Evolutionary conservation across 257 asterid species (phyloP).

Genomic region (Lavandula angustifolia): DNA sequence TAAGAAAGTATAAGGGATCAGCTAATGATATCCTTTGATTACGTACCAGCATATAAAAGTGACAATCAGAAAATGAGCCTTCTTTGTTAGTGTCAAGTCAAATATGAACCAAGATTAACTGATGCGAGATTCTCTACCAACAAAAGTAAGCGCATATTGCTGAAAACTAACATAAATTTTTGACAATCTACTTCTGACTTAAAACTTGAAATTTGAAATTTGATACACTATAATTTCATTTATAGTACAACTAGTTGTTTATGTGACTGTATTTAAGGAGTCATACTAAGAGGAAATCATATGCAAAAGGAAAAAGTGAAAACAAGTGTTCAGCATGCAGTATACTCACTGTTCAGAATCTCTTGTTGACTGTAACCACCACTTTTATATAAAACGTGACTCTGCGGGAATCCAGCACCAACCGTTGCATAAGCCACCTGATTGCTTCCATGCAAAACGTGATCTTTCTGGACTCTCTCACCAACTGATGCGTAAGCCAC

Average conservation of each 20-base stretch:
- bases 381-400: slow-evolving; percentile 29
- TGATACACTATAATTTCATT: slow-evolving; percentile 3
- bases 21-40: neutral
- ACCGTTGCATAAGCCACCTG: slow-evolving; percentile 29
- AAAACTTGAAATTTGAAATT: neutral
- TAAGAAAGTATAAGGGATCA: slow-evolving; percentile 14
- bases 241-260: slow-evolving; percentile 8
- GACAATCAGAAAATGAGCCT: neutral
- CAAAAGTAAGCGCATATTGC: slow-evolving; percentile 6
- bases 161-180: neutral
- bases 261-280: neutral
- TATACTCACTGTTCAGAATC: slow-evolving; percentile 49
- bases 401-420: slow-evolving; percentile 33
- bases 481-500: slow-evolving; percentile 29
- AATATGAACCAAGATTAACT: slow-evolving; percentile 1
- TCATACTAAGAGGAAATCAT: neutral
- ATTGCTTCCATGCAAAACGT: slow-evolving; percentile 30
- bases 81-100: slow-evolving; percentile 4
- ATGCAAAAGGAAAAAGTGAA: slow-evolving; percentile 17
- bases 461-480: slow-evolving; percentile 35
- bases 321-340: neutral
- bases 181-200: neutral
- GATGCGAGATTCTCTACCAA: slow-evolving; percentile 15
- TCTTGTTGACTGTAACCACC: slow-evolving; percentile 43
- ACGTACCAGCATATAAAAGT: neutral